A percentile compares a stretch with the other conserved stretches of the same genome.
Evolutionary conservation across 306 rosid species (phyloP).

Genomic region (Myrica gale): DNA sequence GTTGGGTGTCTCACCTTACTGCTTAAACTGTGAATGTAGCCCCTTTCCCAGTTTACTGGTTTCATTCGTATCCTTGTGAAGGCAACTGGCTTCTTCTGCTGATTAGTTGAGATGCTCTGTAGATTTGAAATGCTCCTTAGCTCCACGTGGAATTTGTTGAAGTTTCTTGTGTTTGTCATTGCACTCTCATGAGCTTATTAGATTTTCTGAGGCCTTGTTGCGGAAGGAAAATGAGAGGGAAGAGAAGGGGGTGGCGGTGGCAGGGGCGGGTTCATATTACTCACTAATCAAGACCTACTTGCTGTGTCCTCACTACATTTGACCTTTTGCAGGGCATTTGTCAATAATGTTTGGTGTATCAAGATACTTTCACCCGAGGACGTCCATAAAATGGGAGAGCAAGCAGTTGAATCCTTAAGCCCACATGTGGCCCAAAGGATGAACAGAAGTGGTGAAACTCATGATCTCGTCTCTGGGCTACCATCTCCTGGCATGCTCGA

Average conservation of each 20-base stretch:
- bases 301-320: constrained; percentile 14
- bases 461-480: constrained; percentile 52
- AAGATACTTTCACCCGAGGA: constrained; percentile 85
- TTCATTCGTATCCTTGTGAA: not conserved
- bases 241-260: no score
- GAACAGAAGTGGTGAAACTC: constrained; percentile 47
- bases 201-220: not conserved
- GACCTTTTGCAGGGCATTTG: constrained; percentile 60
- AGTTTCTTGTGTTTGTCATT: not conserved
- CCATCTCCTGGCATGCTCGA: constrained; percentile 62
- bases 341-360: constrained; percentile 81
- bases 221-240: no score
- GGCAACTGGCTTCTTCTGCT: not conserved
- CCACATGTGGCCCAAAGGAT: constrained; percentile 57
- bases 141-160: not conserved
- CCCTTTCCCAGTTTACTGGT: not conserved
- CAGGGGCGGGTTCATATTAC: no score
- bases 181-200: not conserved
- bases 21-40: not conserved
- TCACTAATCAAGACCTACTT: not conserved
- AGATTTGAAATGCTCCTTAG: not conserved
- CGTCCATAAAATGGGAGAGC: constrained; percentile 77
- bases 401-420: constrained; percentile 53
- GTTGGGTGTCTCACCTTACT: not conserved
- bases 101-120: not conserved